Conservation (phyloP, 139 green algal genomes). For the Micractinium sp. region DNA sequence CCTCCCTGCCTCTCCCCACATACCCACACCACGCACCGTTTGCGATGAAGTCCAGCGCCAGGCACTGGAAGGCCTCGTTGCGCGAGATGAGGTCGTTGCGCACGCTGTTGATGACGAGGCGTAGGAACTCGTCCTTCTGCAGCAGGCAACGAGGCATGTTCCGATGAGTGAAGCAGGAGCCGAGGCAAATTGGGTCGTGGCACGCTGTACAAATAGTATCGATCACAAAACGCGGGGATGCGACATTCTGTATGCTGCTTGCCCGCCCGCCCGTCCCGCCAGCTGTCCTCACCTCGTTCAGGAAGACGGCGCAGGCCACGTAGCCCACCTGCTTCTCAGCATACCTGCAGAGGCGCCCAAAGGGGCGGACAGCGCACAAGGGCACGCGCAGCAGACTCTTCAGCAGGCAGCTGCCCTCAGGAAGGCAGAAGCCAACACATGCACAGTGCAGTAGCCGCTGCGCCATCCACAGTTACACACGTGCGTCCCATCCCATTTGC, state of each 20-base stretch:
- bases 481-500: no score
- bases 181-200: background rate
- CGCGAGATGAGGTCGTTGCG: conserved; percentile 91
- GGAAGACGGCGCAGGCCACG: conserved; percentile 87
- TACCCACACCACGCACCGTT: conserved; percentile 68
- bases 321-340: conserved; percentile 99
- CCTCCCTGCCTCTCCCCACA: no score
- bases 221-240: no score
- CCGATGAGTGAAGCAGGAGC: background rate
- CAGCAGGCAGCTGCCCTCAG: background rate
- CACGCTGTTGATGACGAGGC: conserved; percentile 97
- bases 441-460: no score
- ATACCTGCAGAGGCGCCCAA: conserved; percentile 65
- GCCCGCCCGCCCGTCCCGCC: background rate
- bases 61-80: conserved; percentile 96
- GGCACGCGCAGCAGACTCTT: background rate
- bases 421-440: background rate
- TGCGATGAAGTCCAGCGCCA: conserved; percentile 91
- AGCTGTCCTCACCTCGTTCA: conserved; percentile 82
- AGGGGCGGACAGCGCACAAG: background rate
- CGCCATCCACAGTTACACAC: no score
- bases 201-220: no score
- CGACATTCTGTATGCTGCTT: no score
- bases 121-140: conserved; percentile 96
- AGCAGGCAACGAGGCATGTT: background rate